Evolutionary conservation across 2,329 filamentous ascomycete species (phyloP).

Genomic region (Cladosporium sp.): DNA sequence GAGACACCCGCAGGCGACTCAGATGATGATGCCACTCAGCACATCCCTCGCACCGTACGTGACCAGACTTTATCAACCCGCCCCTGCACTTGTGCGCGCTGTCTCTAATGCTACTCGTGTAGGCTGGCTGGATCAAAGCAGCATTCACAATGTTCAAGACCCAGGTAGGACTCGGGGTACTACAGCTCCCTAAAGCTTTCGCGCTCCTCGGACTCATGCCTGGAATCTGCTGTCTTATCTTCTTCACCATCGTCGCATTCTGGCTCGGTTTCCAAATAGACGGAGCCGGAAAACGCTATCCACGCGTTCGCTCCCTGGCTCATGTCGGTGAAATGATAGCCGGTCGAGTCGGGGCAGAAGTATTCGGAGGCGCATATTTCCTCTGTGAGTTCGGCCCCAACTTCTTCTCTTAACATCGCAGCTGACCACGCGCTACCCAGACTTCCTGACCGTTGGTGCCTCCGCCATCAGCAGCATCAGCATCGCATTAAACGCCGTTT

Average conservation of each 20-base stretch:
- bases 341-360: slow-evolving; percentile 48
- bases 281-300: slow-evolving; percentile 50
- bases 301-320: slow-evolving; percentile 54
- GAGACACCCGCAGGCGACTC: too few relatives aligned
- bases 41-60: too few relatives aligned
- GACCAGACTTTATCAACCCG: too few relatives aligned
- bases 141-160: slow-evolving; percentile 39
- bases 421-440: slow-evolving; percentile 17
- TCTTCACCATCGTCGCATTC: slow-evolving; percentile 36
- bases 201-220: slow-evolving; percentile 47
- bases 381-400: neutral
- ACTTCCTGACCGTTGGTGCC: slow-evolving; percentile 31
- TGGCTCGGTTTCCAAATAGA: slow-evolving; percentile 49
- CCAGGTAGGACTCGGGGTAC: slow-evolving; percentile 43
- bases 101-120: neutral
- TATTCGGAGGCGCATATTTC: slow-evolving; percentile 33
- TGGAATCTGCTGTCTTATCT: slow-evolving; percentile 38
- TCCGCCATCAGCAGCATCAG: slow-evolving; percentile 32
- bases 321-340: slow-evolving; percentile 53
- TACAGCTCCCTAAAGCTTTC: slow-evolving; percentile 45
- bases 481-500: slow-evolving; percentile 26
- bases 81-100: too few relatives aligned
- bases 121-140: neutral
- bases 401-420: neutral
- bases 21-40: too few relatives aligned